A percentile compares a stretch with the other conserved stretches of the same genome.
Conservation (phyloP, 2,329 filamentous ascomycete genomes). For the Neonectria magnoliae region DNA sequence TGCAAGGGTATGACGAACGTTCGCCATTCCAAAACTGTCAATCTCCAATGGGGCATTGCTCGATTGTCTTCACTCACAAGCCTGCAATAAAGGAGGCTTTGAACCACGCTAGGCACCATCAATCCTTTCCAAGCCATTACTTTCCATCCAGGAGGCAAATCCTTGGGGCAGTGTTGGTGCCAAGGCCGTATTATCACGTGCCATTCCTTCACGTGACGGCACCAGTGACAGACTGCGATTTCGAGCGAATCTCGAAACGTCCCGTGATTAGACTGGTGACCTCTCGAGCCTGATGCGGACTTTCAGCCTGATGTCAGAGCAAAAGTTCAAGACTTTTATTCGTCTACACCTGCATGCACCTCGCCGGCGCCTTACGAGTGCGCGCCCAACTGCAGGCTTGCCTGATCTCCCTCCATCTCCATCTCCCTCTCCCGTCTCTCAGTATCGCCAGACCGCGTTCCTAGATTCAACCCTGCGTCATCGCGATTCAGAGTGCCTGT, state of each 20-base stretch:
- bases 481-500: constrained; percentile 36
- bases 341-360: constrained; percentile 37
- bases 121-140: not conserved
- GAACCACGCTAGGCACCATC: not conserved
- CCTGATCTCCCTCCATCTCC: constrained; percentile 33
- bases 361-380: constrained; percentile 43
- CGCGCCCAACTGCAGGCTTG: constrained; percentile 42
- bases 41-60: constrained; percentile 11
- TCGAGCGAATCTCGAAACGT: not conserved
- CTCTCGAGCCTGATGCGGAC: constrained; percentile 28
- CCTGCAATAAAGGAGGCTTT: constrained; percentile 15
- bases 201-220: not conserved
- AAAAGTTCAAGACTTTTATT: constrained; percentile 26
- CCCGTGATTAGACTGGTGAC: constrained; percentile 34
- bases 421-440: constrained; percentile 33
- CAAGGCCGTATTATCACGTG: constrained; percentile 21
- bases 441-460: constrained; percentile 34
- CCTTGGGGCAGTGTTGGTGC: constrained; percentile 12
- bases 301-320: constrained; percentile 40
- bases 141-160: not conserved
- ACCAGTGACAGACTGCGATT: constrained; percentile 5
- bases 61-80: not conserved
- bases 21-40: constrained; percentile 24
- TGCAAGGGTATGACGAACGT: constrained; percentile 19
- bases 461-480: constrained; percentile 32